These are phyloP conservation scores for Lotus japonicus DNA, from an alignment of 306 rosid genomes.

Conservation along the genomic window DNA sequence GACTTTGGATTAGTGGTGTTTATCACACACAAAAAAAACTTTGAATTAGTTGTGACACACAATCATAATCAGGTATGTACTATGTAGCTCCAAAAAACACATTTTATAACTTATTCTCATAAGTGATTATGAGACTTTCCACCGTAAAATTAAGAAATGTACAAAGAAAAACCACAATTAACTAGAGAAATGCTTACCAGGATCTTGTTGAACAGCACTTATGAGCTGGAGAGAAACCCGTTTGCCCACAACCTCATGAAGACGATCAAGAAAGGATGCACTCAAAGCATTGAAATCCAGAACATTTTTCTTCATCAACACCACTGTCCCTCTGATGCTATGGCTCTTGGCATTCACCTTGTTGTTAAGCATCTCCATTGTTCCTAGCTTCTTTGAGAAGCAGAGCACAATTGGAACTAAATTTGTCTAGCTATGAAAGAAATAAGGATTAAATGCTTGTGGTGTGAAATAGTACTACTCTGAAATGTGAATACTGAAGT, in stretches of 20 bases:
- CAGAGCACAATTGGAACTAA: neutral
- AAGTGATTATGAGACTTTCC: too few relatives aligned
- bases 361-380: constrained; percentile 20
- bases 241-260: constrained; percentile 54
- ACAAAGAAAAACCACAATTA: neutral
- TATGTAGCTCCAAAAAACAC: too few relatives aligned
- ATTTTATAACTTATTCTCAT: too few relatives aligned
- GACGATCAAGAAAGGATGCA: constrained; percentile 45
- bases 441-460: neutral
- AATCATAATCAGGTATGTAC: too few relatives aligned
- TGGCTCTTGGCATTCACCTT: neutral
- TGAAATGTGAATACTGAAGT: neutral
- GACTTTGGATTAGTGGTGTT: too few relatives aligned
- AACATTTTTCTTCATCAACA: constrained; percentile 72
- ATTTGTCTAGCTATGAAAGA: neutral
- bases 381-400: neutral
- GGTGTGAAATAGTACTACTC: neutral
- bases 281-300: constrained; percentile 59
- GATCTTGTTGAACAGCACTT: constrained; percentile 39
- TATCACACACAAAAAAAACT: too few relatives aligned
- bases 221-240: constrained; percentile 52
- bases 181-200: constrained; percentile 24
- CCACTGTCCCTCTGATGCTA: constrained; percentile 47
- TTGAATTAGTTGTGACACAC: too few relatives aligned
- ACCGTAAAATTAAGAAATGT: neutral